Percentiles rank a stretch among this genome's conserved stretches.
phyloP scores from a whole-genome alignment of 768 basidiomycete species.

The Lactifluus echinatus region DNA sequence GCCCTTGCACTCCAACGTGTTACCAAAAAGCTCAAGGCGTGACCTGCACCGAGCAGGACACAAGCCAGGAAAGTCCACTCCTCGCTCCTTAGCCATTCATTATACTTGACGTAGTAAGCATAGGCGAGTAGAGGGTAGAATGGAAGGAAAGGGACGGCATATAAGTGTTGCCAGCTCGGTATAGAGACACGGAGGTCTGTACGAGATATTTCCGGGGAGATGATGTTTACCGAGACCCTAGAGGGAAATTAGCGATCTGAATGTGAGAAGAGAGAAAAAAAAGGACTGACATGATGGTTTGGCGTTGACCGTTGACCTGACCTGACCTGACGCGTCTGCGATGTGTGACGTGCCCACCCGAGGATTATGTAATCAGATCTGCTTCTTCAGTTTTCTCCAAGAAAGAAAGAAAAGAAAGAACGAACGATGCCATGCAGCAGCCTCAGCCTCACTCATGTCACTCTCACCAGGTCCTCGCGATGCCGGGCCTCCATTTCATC shows the following conservation, averaged over 20 bases:
- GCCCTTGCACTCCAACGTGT: constrained; percentile 85
- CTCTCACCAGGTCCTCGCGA: background rate
- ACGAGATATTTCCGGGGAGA: constrained; percentile 58
- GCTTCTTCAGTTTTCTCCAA: too few species aligned
- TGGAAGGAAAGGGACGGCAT: constrained; percentile 68
- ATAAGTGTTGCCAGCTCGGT: constrained; percentile 65
- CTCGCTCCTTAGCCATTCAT: constrained; percentile 83
- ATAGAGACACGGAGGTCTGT: constrained; percentile 59
- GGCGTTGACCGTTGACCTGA: too few species aligned
- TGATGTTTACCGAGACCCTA: constrained; percentile 42
- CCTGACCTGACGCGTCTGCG: background rate
- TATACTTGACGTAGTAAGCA: constrained; percentile 87
- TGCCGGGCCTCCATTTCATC: constrained; percentile 15
- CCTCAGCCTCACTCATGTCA: constrained; percentile 10
- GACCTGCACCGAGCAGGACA: constrained; percentile 73
- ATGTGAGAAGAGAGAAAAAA: background rate
- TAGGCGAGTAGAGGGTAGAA: constrained; percentile 81
- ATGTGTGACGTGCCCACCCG: background rate
- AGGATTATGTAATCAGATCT: background rate
- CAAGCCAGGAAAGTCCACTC: constrained; percentile 98
- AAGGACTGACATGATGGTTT: constrained; percentile 3
- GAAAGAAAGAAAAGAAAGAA: too few species aligned
- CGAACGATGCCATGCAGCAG: too few species aligned
- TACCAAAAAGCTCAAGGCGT: constrained; percentile 86
- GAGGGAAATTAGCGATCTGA: background rate